Evolutionary conservation across 2,329 filamentous ascomycete genomes (phyloP).

Genomic region (Colletotrichum camelliae): DNA sequence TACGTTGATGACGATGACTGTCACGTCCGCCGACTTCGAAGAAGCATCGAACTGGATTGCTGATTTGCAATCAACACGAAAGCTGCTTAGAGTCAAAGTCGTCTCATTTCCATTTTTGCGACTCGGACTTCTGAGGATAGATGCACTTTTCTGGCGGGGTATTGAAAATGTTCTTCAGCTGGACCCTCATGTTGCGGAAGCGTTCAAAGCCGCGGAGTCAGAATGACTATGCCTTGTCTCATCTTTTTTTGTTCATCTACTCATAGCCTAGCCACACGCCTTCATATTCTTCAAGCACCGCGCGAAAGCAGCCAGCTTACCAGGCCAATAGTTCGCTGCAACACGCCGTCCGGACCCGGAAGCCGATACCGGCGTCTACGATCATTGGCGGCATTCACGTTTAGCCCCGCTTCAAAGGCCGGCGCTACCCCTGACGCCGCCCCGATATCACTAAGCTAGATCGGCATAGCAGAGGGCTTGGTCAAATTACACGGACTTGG

Average conservation of each 20-base stretch:
- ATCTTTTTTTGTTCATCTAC: rapidly evolving
- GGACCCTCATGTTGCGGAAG: slow-evolving; percentile 19
- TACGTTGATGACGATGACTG: slow-evolving; percentile 16
- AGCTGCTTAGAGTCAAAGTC: slow-evolving; percentile 22
- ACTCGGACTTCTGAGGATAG: slow-evolving; percentile 24
- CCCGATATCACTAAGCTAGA: neutral
- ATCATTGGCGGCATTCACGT: neutral
- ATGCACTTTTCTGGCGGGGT: slow-evolving; percentile 27
- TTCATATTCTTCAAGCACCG: neutral
- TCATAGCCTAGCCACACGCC: neutral
- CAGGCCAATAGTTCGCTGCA: neutral
- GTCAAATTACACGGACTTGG: neutral
- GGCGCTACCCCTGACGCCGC: neutral
- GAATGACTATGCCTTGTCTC: neutral
- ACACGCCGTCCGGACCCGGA: neutral
- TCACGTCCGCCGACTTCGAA: neutral
- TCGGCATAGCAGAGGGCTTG: neutral
- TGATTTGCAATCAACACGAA: slow-evolving; percentile 18
- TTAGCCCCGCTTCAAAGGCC: neutral
- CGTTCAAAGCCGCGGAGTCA: neutral
- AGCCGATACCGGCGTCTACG: neutral
- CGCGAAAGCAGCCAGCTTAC: neutral
- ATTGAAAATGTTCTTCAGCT: slow-evolving; percentile 23
- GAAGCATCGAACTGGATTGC: slow-evolving; percentile 22
- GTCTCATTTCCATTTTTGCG: slow-evolving; percentile 23